Percentiles rank a stretch among this genome's conserved stretches.
phyloP scores from a whole-genome alignment of 2,329 filamentous ascomycete species.

The Tolypocladium amazonense region DNA sequence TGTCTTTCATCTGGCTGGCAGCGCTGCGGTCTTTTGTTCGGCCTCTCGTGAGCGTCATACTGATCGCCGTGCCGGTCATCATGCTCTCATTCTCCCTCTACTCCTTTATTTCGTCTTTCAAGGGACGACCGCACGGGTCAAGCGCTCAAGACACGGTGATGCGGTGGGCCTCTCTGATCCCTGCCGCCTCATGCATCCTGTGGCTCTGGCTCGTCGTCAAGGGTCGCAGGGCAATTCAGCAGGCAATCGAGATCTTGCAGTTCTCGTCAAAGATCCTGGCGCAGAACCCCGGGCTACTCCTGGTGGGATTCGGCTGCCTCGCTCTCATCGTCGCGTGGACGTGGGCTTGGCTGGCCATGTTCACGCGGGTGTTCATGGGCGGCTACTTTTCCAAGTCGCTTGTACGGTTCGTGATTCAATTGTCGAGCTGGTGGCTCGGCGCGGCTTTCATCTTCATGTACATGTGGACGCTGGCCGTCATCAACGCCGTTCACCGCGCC shows the following conservation, averaged over 20 bases:
- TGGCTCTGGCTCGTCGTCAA: slow-evolving; percentile 81
- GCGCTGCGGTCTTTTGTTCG: slow-evolving; percentile 79
- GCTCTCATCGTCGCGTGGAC: slow-evolving; percentile 75
- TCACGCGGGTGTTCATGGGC: slow-evolving; percentile 88
- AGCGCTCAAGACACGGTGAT: slow-evolving; percentile 81
- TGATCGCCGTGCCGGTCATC: slow-evolving; percentile 77
- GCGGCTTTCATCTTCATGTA: slow-evolving; percentile 87
- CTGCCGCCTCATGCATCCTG: slow-evolving; percentile 58
- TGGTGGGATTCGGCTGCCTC: slow-evolving; percentile 73
- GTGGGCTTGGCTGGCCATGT: slow-evolving; percentile 95
- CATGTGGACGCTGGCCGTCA: slow-evolving; percentile 83
- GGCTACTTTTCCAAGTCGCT: slow-evolving; percentile 63
- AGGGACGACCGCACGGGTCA: slow-evolving; percentile 61
- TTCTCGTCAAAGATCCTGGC: slow-evolving; percentile 83
- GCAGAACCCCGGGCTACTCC: slow-evolving; percentile 71
- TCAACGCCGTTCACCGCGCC: slow-evolving; percentile 79
- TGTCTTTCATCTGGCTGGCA: slow-evolving; percentile 85
- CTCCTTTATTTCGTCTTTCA: slow-evolving; percentile 81
- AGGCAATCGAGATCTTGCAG: slow-evolving; percentile 80
- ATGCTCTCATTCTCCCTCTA: slow-evolving; percentile 86
- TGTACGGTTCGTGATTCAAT: slow-evolving; percentile 65
- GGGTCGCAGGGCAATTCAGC: slow-evolving; percentile 69
- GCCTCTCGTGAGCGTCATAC: slow-evolving; percentile 67
- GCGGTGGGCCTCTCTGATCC: slow-evolving; percentile 76
- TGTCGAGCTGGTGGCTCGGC: slow-evolving; percentile 93